Conservation (phyloP, 306 rosid species). For the Malus orientalis region DNA sequence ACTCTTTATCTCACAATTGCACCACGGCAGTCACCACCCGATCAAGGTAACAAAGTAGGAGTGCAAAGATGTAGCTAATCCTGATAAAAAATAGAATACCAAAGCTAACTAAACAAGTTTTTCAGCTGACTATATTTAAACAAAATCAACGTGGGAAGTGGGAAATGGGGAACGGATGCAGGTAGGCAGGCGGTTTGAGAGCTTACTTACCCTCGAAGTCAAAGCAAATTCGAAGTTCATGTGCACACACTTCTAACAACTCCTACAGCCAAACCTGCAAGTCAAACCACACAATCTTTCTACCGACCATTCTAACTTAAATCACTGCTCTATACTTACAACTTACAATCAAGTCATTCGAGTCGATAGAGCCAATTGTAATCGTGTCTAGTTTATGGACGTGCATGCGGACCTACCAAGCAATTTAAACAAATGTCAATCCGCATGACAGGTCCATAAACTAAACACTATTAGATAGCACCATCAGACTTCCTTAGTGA, state of each 20-base stretch:
- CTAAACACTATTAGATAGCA: background rate
- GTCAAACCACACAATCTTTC: conserved; percentile 26
- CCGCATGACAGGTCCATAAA: background rate
- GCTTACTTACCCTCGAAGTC: conserved; percentile 4
- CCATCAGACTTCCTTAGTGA: background rate
- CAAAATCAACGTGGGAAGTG: background rate
- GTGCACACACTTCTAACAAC: background rate
- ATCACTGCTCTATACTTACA: background rate
- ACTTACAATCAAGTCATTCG: background rate
- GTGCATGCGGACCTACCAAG: too few relatives aligned
- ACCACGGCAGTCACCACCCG: background rate
- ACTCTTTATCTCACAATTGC: background rate
- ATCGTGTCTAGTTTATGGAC: too few relatives aligned
- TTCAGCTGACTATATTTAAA: background rate
- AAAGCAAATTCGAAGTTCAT: background rate
- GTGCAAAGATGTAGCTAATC: background rate
- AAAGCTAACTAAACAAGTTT: background rate
- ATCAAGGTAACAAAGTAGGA: background rate
- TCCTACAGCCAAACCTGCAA: background rate
- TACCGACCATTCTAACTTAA: background rate
- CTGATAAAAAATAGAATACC: background rate
- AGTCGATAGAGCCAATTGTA: background rate
- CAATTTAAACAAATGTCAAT: too few relatives aligned
- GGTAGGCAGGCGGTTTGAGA: background rate
- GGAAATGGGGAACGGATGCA: background rate